These are phyloP conservation scores for Nigrograna mackinnonii DNA, from an alignment of 2,329 filamentous ascomycete species.

Conservation along the genomic window DNA sequence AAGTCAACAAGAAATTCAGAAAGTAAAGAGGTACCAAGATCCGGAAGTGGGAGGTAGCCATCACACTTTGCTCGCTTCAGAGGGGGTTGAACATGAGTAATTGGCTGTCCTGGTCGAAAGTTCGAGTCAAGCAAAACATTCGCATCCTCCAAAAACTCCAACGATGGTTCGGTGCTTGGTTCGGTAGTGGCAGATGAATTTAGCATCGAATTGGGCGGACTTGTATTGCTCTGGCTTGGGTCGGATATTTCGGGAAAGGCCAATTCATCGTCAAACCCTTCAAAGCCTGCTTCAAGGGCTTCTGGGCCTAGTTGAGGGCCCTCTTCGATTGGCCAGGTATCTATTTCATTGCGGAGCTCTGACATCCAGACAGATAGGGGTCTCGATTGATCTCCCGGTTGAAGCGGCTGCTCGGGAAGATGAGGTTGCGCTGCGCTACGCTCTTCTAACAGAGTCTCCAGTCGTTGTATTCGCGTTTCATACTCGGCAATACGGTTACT, in stretches of 20 bases:
- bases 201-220: not conserved
- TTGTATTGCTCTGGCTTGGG: not conserved
- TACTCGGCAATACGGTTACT: slow-evolving; percentile 26
- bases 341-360: slow-evolving; percentile 21
- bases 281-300: not conserved
- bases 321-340: slow-evolving; percentile 13
- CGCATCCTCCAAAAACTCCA: not conserved
- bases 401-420: slow-evolving; percentile 16
- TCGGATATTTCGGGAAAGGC: not conserved
- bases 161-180: not conserved
- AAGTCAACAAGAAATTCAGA: slow-evolving; percentile 27
- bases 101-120: not conserved
- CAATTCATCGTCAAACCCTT: slow-evolving; percentile 7
- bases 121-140: not conserved
- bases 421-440: slow-evolving; percentile 22
- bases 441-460: slow-evolving; percentile 26
- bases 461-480: slow-evolving; percentile 23
- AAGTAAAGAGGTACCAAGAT: slow-evolving; percentile 24
- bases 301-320: slow-evolving; percentile 7
- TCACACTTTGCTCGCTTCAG: slow-evolving; percentile 11
- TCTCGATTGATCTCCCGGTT: slow-evolving; percentile 13
- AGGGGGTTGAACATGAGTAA: not conserved
- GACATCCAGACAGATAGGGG: slow-evolving; percentile 20
- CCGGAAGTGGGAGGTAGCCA: slow-evolving; percentile 22
- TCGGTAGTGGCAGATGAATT: not conserved